Evolutionary conservation across 345 rosid genomes (phyloP).

Genomic region (Theobroma cacao): DNA sequence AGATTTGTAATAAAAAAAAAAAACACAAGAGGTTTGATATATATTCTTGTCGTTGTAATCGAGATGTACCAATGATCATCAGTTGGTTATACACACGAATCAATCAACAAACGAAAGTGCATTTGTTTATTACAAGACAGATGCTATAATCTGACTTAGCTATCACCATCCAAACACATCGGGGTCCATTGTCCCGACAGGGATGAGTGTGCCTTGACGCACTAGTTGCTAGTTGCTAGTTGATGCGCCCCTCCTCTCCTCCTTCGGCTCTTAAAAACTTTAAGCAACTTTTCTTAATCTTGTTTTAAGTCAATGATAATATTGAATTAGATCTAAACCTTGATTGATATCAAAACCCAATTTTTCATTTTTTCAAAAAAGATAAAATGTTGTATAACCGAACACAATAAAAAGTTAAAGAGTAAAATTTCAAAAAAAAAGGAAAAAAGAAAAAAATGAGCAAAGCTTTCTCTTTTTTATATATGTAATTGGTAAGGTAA

Average conservation of each 20-base stretch:
- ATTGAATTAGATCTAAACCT: too few relatives aligned
- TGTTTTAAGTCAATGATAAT: too few relatives aligned
- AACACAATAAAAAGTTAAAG: too few relatives aligned
- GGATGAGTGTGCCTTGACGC: conserved; percentile 4
- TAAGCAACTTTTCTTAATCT: neutral
- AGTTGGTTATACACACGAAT: neutral
- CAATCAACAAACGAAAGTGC: neutral
- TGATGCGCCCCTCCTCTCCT: neutral
- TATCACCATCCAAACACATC: neutral
- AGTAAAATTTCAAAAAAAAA: too few relatives aligned
- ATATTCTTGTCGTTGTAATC: neutral
- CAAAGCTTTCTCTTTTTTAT: too few relatives aligned
- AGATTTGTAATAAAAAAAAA: neutral
- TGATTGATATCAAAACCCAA: too few relatives aligned
- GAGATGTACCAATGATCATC: neutral
- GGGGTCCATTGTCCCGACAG: conserved; percentile 20
- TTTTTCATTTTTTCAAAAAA: too few relatives aligned
- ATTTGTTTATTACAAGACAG: neutral
- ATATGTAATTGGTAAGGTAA: too few relatives aligned
- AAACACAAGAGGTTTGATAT: neutral
- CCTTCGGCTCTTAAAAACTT: too few relatives aligned
- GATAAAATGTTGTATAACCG: too few relatives aligned
- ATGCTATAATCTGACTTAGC: conserved; percentile 1
- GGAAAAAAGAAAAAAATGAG: too few relatives aligned
- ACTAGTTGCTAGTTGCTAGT: neutral